Conservation (phyloP, 306 rosid genomes). For the Sicyos edulis region DNA sequence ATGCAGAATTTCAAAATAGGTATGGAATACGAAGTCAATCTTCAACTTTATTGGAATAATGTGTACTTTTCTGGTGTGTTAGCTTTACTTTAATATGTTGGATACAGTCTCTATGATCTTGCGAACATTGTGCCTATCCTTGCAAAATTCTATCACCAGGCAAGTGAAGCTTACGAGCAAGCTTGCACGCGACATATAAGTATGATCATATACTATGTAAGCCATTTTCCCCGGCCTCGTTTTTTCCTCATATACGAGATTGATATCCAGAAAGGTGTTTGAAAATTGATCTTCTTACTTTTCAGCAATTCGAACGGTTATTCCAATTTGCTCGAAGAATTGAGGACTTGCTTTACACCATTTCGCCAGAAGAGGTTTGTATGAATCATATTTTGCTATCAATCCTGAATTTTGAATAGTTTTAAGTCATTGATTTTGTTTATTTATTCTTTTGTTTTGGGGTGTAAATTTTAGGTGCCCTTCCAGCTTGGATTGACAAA, state of each 20-base stretch:
- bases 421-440: not conserved
- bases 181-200: slow-evolving; percentile 92
- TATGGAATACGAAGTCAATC: slow-evolving; percentile 9
- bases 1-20: slow-evolving; percentile 98
- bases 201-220: slow-evolving; percentile 76
- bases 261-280: not conserved
- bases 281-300: slow-evolving; percentile 5
- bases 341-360: slow-evolving; percentile 75
- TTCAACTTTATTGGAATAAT: slow-evolving; percentile 10
- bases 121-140: slow-evolving; percentile 95
- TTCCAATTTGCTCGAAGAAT: slow-evolving; percentile 86
- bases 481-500: slow-evolving; percentile 90
- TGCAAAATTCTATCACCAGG: slow-evolving; percentile 97
- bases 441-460: not conserved
- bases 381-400: not conserved
- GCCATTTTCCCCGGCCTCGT: slow-evolving; percentile 23
- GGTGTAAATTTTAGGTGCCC: slow-evolving; percentile 62
- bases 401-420: slow-evolving; percentile 7
- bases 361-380: slow-evolving; percentile 86
- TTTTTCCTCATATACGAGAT: not conserved
- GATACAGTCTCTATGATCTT: slow-evolving; percentile 81
- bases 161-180: slow-evolving; percentile 95
- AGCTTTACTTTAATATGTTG: slow-evolving; percentile 22
- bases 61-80: not conserved
- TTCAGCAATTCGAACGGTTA: slow-evolving; percentile 94